A percentile compares a stretch with the other conserved stretches of the same genome.
These are phyloP conservation scores for Apiospora hydei DNA, from an alignment of 2,329 filamentous ascomycete genomes.

Conservation along the genomic window DNA sequence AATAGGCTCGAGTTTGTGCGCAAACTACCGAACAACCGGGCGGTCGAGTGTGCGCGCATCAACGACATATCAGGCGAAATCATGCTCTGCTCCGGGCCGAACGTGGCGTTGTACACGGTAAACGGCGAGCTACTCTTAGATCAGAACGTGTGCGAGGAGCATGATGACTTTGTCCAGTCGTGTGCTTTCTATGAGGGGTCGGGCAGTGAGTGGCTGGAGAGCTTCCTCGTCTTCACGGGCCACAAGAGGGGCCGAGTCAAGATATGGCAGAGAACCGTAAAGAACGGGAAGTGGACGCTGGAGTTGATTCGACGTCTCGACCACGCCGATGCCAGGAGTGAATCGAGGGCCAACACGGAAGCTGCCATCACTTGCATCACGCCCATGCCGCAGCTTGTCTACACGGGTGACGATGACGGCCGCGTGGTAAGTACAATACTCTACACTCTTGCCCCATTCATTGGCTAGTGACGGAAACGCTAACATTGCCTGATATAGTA, in stretches of 20 bases:
- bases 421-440: slow-evolving; percentile 73
- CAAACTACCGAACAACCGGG: slow-evolving; percentile 66
- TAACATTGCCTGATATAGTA: slow-evolving; percentile 55
- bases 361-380: slow-evolving; percentile 86
- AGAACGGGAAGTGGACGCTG: slow-evolving; percentile 74
- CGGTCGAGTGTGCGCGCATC: slow-evolving; percentile 78
- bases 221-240: slow-evolving; percentile 86
- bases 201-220: slow-evolving; percentile 90
- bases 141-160: slow-evolving; percentile 75
- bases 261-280: slow-evolving; percentile 68
- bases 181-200: slow-evolving; percentile 94
- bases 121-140: slow-evolving; percentile 86
- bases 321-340: slow-evolving; percentile 74
- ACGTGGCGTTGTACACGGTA: slow-evolving; percentile 81
- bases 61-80: slow-evolving; percentile 94
- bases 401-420: slow-evolving; percentile 93
- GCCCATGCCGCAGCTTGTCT: slow-evolving; percentile 82
- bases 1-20: slow-evolving; percentile 89
- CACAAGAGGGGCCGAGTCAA: slow-evolving; percentile 86
- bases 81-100: slow-evolving; percentile 78
- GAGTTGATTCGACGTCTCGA: slow-evolving; percentile 83
- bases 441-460: background rate
- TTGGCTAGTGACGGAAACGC: background rate
- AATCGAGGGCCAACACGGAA: slow-evolving; percentile 62
- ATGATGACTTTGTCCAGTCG: slow-evolving; percentile 79